Conservation (phyloP, 306 rosid species). For the Erythrophleum fordii region DNA sequence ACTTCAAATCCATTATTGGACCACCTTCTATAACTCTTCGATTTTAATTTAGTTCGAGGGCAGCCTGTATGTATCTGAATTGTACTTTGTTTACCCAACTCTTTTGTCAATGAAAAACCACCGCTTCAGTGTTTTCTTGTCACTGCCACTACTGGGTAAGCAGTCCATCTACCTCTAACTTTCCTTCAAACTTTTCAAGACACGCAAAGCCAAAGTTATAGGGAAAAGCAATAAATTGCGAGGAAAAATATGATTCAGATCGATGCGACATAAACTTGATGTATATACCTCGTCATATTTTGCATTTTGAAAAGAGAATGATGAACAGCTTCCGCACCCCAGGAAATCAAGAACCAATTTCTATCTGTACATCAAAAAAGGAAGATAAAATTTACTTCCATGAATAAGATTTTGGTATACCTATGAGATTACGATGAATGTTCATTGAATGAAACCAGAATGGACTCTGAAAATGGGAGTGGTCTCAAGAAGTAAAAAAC, state of each 20-base stretch:
- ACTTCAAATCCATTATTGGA: slow-evolving; percentile 70
- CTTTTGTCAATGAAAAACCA: slow-evolving; percentile 81
- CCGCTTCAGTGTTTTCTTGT: slow-evolving; percentile 65
- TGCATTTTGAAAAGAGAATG: slow-evolving; percentile 2
- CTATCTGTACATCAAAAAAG: neutral
- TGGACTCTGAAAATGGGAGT: neutral
- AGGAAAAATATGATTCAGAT: neutral
- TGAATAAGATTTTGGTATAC: too few relatives aligned
- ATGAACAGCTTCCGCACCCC: slow-evolving; percentile 27
- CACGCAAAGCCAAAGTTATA: neutral
- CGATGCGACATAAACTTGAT: neutral
- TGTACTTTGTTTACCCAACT: slow-evolving; percentile 52
- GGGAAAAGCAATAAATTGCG: neutral
- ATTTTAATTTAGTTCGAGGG: neutral
- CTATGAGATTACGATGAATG: neutral
- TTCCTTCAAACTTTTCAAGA: slow-evolving; percentile 54
- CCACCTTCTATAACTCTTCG: neutral
- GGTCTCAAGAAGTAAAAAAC: too few relatives aligned
- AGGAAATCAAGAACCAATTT: neutral
- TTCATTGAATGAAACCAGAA: neutral
- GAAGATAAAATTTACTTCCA: too few relatives aligned
- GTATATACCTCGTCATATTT: slow-evolving; percentile 39
- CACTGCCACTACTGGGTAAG: slow-evolving; percentile 66
- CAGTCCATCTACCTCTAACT: slow-evolving; percentile 73
- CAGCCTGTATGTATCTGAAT: too few relatives aligned